Evolutionary conservation across 2,329 filamentous ascomycete species (phyloP).

Genomic region (Aureobasidium melanogenum): DNA sequence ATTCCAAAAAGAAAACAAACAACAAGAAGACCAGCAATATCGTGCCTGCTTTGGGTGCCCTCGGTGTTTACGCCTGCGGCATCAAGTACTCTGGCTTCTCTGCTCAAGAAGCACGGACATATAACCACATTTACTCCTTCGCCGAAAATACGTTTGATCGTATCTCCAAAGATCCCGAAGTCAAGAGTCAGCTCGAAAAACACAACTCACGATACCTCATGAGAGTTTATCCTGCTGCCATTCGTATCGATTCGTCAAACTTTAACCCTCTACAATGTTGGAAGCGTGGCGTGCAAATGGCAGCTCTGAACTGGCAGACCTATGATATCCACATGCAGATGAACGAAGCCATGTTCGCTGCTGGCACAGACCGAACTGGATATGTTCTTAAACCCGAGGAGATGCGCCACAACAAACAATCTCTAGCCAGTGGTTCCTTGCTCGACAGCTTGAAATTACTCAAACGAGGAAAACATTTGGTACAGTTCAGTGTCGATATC

Average conservation of each 20-base stretch:
- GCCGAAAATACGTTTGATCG: constrained; percentile 81
- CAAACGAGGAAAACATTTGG: constrained; percentile 70
- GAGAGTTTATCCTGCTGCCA: constrained; percentile 82
- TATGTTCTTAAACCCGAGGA: constrained; percentile 91
- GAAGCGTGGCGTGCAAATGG: constrained; percentile 96
- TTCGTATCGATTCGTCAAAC: constrained; percentile 78
- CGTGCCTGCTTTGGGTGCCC: constrained; percentile 67
- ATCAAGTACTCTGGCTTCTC: constrained; percentile 82
- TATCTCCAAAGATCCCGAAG: constrained; percentile 65
- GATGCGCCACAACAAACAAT: constrained; percentile 57
- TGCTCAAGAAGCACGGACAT: constrained; percentile 67
- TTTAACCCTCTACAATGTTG: constrained; percentile 92
- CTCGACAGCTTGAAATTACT: constrained; percentile 34
- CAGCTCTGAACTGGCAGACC: constrained; percentile 95
- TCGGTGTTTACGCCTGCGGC: constrained; percentile 70
- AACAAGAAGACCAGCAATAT: constrained; percentile 65
- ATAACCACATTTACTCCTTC: constrained; percentile 94
- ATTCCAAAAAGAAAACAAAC: constrained; percentile 45
- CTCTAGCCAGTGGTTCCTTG: constrained; percentile 39
- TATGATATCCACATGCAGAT: constrained; percentile 93
- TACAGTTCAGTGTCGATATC: constrained; percentile 78
- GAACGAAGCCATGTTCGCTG: constrained; percentile 96
- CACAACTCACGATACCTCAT: constrained; percentile 91
- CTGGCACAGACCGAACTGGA: constrained; percentile 74
- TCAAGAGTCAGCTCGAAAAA: constrained; percentile 69